These are phyloP conservation scores for Xerocomus amazonicus DNA, from an alignment of 1,284 basidiomycete genomes.

Conservation along the genomic window DNA sequence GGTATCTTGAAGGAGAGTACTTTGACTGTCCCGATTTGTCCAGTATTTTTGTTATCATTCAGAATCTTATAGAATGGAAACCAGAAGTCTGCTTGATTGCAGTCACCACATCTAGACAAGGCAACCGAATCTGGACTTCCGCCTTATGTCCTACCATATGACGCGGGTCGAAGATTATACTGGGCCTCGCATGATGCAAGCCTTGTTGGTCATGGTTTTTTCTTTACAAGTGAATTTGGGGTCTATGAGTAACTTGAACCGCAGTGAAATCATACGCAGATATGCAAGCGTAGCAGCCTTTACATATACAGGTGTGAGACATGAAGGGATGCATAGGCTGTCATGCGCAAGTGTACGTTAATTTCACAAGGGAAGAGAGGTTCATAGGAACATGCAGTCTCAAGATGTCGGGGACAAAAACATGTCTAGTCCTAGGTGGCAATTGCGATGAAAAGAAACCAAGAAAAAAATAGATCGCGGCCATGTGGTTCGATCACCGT, in stretches of 20 bases:
- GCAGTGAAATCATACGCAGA: not conserved
- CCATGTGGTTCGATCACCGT: constrained; percentile 8
- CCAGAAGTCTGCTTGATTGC: too few relatives aligned
- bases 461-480: not conserved
- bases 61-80: too few relatives aligned
- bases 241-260: not conserved
- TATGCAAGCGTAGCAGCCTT: not conserved
- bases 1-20: too few relatives aligned
- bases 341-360: constrained; percentile 1
- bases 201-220: not conserved
- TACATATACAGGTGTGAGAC: not conserved
- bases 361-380: not conserved
- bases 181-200: too few relatives aligned
- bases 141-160: too few relatives aligned
- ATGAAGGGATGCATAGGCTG: constrained; percentile 3
- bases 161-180: too few relatives aligned
- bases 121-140: too few relatives aligned
- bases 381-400: not conserved
- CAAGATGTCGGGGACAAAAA: not conserved
- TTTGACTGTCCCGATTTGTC: too few relatives aligned
- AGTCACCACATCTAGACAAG: too few relatives aligned
- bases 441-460: not conserved
- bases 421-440: not conserved
- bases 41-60: too few relatives aligned
- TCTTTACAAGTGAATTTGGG: not conserved